A percentile compares a stretch with the other conserved stretches of the same genome.
phyloP scores from a whole-genome alignment of 495 filamentous ascomycete species.

The Articulospora tetracladia region DNA sequence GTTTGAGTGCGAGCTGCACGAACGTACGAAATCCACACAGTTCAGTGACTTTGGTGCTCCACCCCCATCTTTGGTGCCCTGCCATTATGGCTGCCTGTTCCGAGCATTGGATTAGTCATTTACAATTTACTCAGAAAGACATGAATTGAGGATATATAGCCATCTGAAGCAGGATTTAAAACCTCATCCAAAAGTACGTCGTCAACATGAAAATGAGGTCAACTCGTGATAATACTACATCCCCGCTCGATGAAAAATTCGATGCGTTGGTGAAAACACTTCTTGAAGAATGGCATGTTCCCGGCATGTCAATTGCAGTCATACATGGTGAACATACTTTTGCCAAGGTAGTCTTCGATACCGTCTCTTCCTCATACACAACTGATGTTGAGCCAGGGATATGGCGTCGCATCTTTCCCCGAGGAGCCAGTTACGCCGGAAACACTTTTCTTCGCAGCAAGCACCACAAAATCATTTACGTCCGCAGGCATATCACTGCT shows the following conservation, averaged over 20 bases:
- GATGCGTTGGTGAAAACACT: not conserved
- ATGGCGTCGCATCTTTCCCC: constrained; percentile 40
- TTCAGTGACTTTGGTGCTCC: too few relatives aligned
- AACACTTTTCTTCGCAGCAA: constrained; percentile 38
- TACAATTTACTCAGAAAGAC: too few relatives aligned
- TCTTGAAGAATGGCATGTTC: constrained; percentile 4
- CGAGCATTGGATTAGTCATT: too few relatives aligned
- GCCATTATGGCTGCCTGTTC: too few relatives aligned
- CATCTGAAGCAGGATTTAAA: too few relatives aligned
- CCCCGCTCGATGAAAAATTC: not conserved
- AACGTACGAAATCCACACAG: too few relatives aligned
- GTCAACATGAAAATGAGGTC: constrained; percentile 16
- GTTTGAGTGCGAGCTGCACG: too few relatives aligned
- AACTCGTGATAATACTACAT: not conserved
- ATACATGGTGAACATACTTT: not conserved
- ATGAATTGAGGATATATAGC: too few relatives aligned
- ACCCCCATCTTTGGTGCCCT: too few relatives aligned
- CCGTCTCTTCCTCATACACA: not conserved
- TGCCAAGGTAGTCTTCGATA: not conserved
- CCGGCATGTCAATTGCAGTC: not conserved
- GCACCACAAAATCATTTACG: constrained; percentile 55
- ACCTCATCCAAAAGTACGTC: too few relatives aligned
- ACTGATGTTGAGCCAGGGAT: not conserved
- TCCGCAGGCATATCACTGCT: constrained; percentile 42
- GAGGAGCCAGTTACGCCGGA: constrained; percentile 39